Evolutionary conservation across 306 rosid species (phyloP), one percentile per base, ranked within the genome.

Genomic region (Comarum palustre): DNA sequence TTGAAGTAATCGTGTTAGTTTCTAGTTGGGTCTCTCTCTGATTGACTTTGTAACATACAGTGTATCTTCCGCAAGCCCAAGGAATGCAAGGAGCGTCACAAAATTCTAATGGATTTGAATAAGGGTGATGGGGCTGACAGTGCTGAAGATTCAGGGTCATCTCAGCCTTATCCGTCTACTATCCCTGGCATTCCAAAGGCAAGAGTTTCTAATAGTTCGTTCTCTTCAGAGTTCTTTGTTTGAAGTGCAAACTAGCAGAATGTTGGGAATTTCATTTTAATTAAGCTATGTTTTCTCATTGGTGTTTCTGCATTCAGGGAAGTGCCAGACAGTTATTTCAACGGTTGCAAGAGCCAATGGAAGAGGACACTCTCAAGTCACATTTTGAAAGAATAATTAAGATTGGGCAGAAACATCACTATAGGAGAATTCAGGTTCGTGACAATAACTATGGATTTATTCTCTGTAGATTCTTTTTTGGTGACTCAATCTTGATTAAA

Each of bases 151-250:
- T 95, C 99, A 27, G 99, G 97, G 72, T 90, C 97, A 71, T 92
- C 97, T 77, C 99, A 92, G 81, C 92, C 99, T 71, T 95, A 95
- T 86, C 96, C 97, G 19, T 95, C 96, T 77, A 95, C 99, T 15
- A 78, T 95, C 69, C 99, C 96, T 15, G 99, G 99, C 68, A 95
- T 95, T 81, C 99, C 99, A 6, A 90, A 95, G 99, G 99, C 96
- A 90, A 82, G 86, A 66, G 73, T 69, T 22, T 39, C 63, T 42
- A 45, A n/a, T 73, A 32, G 63, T 25, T 77, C 27, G 31, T 58
- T 45, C 15, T 34, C 66, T 57, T 39, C n/a, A 34, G 39, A 16
- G 16, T 63, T 17, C 25, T 32, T 38, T 9, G 61, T 68, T n/a
- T 9, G 36, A 63, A 69, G 72, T 76, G 17, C 27, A 65, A 57